A percentile compares a stretch with the other conserved stretches of the same genome.
Conservation (phyloP, 108 stramenopile genomes). For the Epithemia pelagica region DNA sequence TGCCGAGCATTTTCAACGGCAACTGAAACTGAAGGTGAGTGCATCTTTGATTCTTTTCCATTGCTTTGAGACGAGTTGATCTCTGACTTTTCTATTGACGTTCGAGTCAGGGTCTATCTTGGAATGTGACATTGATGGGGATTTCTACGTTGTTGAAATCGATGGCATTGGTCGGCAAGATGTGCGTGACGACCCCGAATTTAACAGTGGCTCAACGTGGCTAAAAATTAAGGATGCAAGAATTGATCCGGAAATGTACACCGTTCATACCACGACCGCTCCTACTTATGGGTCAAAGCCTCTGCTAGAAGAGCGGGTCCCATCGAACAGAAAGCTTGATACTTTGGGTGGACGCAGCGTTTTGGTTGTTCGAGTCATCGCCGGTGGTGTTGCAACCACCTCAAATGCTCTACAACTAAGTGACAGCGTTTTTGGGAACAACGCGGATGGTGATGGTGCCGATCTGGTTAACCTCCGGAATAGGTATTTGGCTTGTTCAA, state of each 20-base stretch:
- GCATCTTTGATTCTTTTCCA: no score
- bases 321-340: not conserved
- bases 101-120: not conserved
- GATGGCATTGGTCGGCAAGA: not conserved
- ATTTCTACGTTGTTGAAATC: not conserved
- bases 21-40: not conserved
- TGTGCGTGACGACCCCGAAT: not conserved
- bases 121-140: not conserved
- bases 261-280: not conserved
- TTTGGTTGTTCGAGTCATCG: not conserved
- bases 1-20: not conserved
- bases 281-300: not conserved
- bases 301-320: not conserved
- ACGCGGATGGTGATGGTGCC: not conserved
- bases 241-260: not conserved
- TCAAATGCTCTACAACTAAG: conserved; percentile 10
- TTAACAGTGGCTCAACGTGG: not conserved
- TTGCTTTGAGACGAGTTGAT: no score
- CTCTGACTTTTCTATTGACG: not conserved
- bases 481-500: conserved; percentile 35
- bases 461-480: conserved; percentile 31
- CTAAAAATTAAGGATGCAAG: not conserved
- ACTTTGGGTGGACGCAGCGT: not conserved
- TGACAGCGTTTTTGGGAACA: conserved; percentile 35
- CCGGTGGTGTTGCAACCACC: conserved; percentile 4